Evolutionary conservation across 768 basidiomycete genomes (phyloP).

Genomic region (Gymnopilus dilepis): DNA sequence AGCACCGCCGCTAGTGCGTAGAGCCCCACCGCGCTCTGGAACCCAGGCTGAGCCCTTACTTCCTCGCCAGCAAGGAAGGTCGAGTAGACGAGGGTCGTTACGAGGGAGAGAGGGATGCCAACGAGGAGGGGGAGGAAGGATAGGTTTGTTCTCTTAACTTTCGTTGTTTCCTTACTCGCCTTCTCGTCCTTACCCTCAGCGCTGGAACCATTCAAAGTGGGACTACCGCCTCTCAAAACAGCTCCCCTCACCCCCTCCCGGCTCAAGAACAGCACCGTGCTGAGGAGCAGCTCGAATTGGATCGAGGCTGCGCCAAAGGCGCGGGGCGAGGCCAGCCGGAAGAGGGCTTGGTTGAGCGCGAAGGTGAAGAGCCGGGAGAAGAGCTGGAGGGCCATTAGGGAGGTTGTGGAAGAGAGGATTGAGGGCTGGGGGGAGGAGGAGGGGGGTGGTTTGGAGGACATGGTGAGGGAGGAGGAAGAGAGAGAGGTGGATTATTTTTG

Average conservation of each 20-base stretch:
- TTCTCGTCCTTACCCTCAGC: background rate
- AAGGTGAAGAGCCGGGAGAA: slow-evolving; percentile 88
- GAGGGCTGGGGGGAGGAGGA: slow-evolving; percentile 34
- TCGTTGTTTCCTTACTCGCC: slow-evolving; percentile 18
- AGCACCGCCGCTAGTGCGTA: slow-evolving; percentile 78
- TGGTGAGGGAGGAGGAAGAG: background rate
- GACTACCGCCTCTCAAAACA: slow-evolving; percentile 61
- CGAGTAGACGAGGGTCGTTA: slow-evolving; percentile 59
- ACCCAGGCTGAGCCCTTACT: slow-evolving; percentile 67
- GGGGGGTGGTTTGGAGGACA: background rate
- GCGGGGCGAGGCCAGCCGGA: slow-evolving; percentile 82
- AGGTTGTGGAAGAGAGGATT: slow-evolving; percentile 49
- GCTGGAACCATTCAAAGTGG: slow-evolving; percentile 4
- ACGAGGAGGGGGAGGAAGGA: slow-evolving; percentile 70
- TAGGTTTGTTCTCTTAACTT: slow-evolving; percentile 36
- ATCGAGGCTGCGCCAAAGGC: slow-evolving; percentile 91
- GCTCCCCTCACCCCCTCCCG: slow-evolving; percentile 93
- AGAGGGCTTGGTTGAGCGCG: slow-evolving; percentile 82
- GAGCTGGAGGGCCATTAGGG: slow-evolving; percentile 87
- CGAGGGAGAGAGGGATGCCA: slow-evolving; percentile 68
- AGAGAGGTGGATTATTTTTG: too few relatives aligned
- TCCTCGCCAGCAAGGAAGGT: slow-evolving; percentile 50
- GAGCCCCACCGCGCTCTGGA: slow-evolving; percentile 62
- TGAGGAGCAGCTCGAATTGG: slow-evolving; percentile 91
- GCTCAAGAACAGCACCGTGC: slow-evolving; percentile 89